A percentile compares a stretch with the other conserved stretches of the same genome.
Conservation (phyloP, 2,329 filamentous ascomycete species). For the Colletotrichum nymphaeae region DNA sequence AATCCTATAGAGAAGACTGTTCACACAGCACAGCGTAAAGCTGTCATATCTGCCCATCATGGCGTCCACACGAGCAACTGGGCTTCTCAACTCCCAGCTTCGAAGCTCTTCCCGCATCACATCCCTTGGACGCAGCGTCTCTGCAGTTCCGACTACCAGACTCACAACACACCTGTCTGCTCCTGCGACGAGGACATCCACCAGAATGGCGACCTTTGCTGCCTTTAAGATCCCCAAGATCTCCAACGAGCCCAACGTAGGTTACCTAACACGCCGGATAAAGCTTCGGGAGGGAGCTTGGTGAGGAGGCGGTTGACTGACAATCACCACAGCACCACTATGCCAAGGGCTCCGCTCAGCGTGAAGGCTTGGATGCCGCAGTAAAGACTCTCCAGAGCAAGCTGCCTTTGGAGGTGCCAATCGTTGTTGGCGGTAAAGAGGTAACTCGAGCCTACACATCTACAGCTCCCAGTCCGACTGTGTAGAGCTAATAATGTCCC, state of each 20-base stretch:
- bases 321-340: conserved; percentile 79
- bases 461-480: neutral
- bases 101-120: conserved; percentile 28
- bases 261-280: conserved; percentile 57
- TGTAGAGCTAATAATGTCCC: neutral
- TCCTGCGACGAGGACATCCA: conserved; percentile 42
- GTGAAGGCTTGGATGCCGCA: conserved; percentile 80
- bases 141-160: neutral
- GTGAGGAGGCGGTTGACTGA: conserved; percentile 48
- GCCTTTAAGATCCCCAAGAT: conserved; percentile 89
- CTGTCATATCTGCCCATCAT: conserved; percentile 17
- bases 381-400: conserved; percentile 76
- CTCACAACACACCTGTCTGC: conserved; percentile 12
- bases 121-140: conserved; percentile 15
- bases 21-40: neutral
- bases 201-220: conserved; percentile 71
- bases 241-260: conserved; percentile 94
- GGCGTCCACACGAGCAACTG: conserved; percentile 32
- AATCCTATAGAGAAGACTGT: neutral
- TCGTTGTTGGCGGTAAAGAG: conserved; percentile 86
- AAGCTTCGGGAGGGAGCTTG: neutral
- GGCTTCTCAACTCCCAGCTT: conserved; percentile 33
- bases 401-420: conserved; percentile 80
- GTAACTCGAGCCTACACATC: conserved; percentile 56
- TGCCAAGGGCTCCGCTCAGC: conserved; percentile 82